Evolutionary conservation across 345 rosid genomes (phyloP).

Genomic region (Corchorus olitorius): DNA sequence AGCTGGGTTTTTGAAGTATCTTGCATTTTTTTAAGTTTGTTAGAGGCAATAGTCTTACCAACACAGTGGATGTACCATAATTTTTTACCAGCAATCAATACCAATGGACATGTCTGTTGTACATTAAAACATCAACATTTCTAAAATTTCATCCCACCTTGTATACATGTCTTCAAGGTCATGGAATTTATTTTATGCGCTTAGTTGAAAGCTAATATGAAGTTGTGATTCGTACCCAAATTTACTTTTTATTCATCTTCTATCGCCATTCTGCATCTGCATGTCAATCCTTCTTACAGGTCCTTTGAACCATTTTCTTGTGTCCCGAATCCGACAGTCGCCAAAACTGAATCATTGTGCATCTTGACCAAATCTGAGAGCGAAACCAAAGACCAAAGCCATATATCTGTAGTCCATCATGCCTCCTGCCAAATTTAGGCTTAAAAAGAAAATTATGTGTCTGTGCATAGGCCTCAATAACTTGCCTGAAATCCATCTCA

Average conservation of each 20-base stretch:
- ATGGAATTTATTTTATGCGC: neutral
- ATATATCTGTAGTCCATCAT: too few species aligned
- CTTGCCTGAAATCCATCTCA: too few species aligned
- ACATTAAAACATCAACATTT: neutral
- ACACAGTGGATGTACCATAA: neutral
- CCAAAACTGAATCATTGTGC: too few species aligned
- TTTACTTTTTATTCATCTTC: too few species aligned
- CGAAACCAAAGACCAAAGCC: too few species aligned
- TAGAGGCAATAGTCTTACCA: neutral
- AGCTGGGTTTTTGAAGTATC: neutral
- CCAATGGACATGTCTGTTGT: neutral
- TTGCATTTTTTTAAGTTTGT: neutral
- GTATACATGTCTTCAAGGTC: neutral
- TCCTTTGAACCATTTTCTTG: constrained; percentile 60
- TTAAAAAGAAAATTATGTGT: too few species aligned
- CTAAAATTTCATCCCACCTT: neutral
- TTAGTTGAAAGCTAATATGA: neutral
- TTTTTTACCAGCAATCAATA: neutral
- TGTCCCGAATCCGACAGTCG: constrained; percentile 55
- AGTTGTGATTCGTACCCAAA: too few species aligned
- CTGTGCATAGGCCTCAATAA: too few species aligned
- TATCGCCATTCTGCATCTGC: neutral
- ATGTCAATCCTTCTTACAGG: constrained; percentile 51
- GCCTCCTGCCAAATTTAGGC: too few species aligned
- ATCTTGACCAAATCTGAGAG: too few species aligned